These are phyloP conservation scores for Cylindrodendrum hubeiense DNA, from an alignment of 2,329 filamentous ascomycete genomes.

Conservation along the genomic window DNA sequence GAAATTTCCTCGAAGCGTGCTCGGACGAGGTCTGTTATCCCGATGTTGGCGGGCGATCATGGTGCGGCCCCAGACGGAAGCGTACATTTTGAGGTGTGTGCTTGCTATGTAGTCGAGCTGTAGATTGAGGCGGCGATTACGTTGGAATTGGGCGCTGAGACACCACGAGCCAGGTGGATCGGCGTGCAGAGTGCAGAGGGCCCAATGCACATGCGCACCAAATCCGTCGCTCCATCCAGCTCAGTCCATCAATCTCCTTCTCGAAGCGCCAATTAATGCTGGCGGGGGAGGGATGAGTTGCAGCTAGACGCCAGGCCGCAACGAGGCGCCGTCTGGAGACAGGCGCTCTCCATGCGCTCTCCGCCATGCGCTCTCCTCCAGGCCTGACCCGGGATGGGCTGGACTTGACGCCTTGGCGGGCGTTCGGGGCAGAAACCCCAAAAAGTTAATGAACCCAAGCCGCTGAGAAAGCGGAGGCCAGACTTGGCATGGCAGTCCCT, in stretches of 20 bases:
- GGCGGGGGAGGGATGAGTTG: not conserved
- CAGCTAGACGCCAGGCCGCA: not conserved
- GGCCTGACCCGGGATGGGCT: constrained; percentile 1
- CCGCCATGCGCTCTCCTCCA: not conserved
- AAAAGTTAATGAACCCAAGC: not conserved
- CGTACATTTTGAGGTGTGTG: not conserved
- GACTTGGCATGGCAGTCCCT: not conserved
- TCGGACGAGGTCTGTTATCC: constrained; percentile 14
- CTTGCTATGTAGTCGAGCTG: not conserved
- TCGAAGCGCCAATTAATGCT: not conserved
- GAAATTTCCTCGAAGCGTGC: constrained; percentile 2
- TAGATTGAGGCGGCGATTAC: not conserved
- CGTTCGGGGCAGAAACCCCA: not conserved
- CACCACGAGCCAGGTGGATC: constrained; percentile 37
- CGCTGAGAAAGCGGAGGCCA: not conserved
- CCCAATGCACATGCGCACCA: not conserved
- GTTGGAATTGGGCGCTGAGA: constrained; percentile 26
- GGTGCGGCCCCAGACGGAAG: constrained; percentile 8
- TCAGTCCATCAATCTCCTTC: not conserved
- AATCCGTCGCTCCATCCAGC: not conserved
- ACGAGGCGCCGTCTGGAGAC: not conserved
- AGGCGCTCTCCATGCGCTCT: not conserved
- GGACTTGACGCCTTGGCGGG: constrained; percentile 9
- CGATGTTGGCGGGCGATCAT: constrained; percentile 16
- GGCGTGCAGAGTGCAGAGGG: not conserved